A percentile compares a stretch with the other conserved stretches of the same genome.
These are phyloP conservation scores for Colletotrichum sp. DNA, from an alignment of 2,329 filamentous ascomycete genomes.

Conservation along the genomic window DNA sequence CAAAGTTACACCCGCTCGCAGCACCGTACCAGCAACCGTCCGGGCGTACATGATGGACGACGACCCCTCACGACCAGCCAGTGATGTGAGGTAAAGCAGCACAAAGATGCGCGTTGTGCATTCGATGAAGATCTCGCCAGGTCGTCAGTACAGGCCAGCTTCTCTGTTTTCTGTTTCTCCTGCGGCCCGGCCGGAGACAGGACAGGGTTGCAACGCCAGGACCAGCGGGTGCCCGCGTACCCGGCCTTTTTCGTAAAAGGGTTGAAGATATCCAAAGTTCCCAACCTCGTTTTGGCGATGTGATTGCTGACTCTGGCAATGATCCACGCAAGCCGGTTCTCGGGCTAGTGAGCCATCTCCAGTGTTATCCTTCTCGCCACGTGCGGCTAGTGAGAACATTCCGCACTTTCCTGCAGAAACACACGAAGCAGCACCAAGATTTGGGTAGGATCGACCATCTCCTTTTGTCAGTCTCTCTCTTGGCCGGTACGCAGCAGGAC, in stretches of 20 bases:
- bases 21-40: neutral
- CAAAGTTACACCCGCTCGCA: neutral
- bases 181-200: neutral
- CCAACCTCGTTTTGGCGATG: neutral
- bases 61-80: neutral
- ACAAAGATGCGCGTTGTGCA: neutral
- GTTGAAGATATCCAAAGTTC: neutral
- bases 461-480: neutral
- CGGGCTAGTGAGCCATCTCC: neutral
- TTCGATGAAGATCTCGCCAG: neutral
- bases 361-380: neutral
- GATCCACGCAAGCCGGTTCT: neutral
- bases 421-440: neutral
- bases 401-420: neutral
- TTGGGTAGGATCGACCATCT: neutral
- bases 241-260: neutral
- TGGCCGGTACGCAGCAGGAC: neutral
- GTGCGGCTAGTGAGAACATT: neutral
- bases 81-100: neutral
- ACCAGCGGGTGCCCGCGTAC: neutral
- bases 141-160: neutral
- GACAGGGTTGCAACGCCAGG: neutral
- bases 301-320: neutral
- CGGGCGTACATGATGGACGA: neutral
- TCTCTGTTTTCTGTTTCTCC: neutral